A percentile compares a stretch with the other conserved stretches of the same genome.
phyloP scores from a whole-genome alignment of 2,329 filamentous ascomycete genomes.

The Plenodomus lindquistii region DNA sequence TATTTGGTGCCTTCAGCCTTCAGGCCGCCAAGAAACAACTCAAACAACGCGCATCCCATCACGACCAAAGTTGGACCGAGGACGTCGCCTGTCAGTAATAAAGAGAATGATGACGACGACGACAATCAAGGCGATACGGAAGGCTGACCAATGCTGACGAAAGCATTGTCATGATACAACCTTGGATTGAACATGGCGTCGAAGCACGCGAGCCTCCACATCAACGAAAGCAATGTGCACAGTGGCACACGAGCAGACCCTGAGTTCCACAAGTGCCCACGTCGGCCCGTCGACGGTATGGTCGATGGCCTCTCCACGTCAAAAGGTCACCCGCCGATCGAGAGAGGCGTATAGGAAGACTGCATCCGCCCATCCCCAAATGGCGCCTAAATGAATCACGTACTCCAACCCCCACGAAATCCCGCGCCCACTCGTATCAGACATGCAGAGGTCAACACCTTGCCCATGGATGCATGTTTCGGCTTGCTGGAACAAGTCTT shows the following conservation, averaged over 20 bases:
- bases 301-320: slow-evolving; percentile 5
- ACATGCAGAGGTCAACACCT: slow-evolving; percentile 13
- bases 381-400: slow-evolving; percentile 35
- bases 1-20: neutral
- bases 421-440: slow-evolving; percentile 21
- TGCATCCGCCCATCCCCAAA: slow-evolving; percentile 18
- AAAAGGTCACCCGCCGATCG: neutral
- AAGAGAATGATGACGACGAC: slow-evolving; percentile 4
- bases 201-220: slow-evolving; percentile 21
- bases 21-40: neutral
- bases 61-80: too few species aligned
- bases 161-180: too few species aligned
- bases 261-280: slow-evolving; percentile 15
- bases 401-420: slow-evolving; percentile 30
- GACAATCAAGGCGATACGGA: neutral
- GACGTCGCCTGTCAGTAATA: too few species aligned
- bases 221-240: slow-evolving; percentile 10
- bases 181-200: neutral
- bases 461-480: slow-evolving; percentile 9
- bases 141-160: slow-evolving; percentile 11
- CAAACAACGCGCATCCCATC: too few species aligned
- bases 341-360: slow-evolving; percentile 7
- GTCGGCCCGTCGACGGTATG: slow-evolving; percentile 13
- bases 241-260: slow-evolving; percentile 29
- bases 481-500: slow-evolving; percentile 5